Evolutionary conservation across 2,329 filamentous ascomycete species (phyloP).

Genomic region (Botrytis sinoallii): DNA sequence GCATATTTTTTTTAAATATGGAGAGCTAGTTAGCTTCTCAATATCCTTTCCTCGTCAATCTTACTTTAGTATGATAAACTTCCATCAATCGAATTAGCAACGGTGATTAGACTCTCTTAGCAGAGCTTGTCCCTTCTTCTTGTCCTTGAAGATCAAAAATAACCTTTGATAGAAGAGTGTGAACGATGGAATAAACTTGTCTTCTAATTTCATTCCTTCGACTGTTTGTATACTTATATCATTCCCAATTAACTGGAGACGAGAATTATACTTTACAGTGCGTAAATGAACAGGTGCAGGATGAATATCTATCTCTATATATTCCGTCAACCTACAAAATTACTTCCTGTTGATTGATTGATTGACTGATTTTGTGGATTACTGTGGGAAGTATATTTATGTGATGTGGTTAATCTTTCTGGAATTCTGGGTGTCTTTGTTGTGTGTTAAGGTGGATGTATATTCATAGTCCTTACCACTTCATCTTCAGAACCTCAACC

Average conservation of each 20-base stretch:
- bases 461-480: neutral
- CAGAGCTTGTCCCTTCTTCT: neutral
- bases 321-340: neutral
- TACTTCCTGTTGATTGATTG: neutral
- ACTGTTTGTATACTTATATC: neutral
- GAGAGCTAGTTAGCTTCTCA: neutral
- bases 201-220: neutral
- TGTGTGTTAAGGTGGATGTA: neutral
- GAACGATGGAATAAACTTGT: neutral
- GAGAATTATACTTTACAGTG: neutral
- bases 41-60: neutral
- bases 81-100: neutral
- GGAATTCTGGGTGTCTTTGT: too few relatives aligned
- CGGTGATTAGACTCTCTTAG: neutral
- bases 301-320: neutral
- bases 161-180: neutral
- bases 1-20: neutral
- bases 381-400: neutral
- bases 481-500: neutral
- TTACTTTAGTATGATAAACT: neutral
- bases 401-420: neutral
- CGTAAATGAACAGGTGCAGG: neutral
- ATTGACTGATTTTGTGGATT: neutral
- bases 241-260: neutral
- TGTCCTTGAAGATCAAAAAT: neutral